Conservation (phyloP, 140 eudicot genomes). For the Cichorium intybus region DNA sequence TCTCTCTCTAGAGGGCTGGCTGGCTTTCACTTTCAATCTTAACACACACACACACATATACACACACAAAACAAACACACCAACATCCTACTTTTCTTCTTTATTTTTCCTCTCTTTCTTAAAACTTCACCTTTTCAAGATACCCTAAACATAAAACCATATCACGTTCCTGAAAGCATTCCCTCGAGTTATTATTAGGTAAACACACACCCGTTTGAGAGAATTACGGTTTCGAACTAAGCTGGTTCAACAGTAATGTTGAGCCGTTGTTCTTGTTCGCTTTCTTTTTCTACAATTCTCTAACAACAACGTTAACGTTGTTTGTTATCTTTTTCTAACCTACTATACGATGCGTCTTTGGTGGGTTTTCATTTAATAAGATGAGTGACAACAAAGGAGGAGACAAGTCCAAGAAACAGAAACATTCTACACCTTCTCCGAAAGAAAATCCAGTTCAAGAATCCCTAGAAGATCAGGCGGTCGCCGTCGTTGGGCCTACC, state of each 20-base stretch:
- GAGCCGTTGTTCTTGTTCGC: slow-evolving; percentile 18
- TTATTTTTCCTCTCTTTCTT: slow-evolving; percentile 37
- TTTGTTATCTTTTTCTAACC: background rate
- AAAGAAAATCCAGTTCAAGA: slow-evolving; percentile 45
- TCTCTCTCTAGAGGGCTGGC: slow-evolving; percentile 15
- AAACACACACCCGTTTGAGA: slow-evolving; percentile 1
- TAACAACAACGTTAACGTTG: no score
- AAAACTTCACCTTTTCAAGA: slow-evolving; percentile 28
- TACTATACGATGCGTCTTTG: slow-evolving; percentile 16
- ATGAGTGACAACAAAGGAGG: slow-evolving; percentile 63
- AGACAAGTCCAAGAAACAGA: slow-evolving; percentile 34
- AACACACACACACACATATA: background rate
- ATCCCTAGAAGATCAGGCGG: slow-evolving; percentile 26
- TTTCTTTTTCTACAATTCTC: slow-evolving; percentile 24
- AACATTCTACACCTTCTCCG: slow-evolving; percentile 44
- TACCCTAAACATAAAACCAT: slow-evolving; percentile 13
- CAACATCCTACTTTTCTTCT: slow-evolving; percentile 7
- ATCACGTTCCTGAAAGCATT: slow-evolving; percentile 21
- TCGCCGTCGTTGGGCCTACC: slow-evolving; percentile 12
- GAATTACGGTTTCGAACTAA: background rate
- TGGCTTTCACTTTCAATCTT: slow-evolving; percentile 37
- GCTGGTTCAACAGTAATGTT: background rate
- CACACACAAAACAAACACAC: background rate
- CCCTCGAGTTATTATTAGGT: background rate
- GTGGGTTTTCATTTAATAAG: background rate